Conservation (phyloP, 2,329 filamentous ascomycete genomes). For the Trichoderma sp. region DNA sequence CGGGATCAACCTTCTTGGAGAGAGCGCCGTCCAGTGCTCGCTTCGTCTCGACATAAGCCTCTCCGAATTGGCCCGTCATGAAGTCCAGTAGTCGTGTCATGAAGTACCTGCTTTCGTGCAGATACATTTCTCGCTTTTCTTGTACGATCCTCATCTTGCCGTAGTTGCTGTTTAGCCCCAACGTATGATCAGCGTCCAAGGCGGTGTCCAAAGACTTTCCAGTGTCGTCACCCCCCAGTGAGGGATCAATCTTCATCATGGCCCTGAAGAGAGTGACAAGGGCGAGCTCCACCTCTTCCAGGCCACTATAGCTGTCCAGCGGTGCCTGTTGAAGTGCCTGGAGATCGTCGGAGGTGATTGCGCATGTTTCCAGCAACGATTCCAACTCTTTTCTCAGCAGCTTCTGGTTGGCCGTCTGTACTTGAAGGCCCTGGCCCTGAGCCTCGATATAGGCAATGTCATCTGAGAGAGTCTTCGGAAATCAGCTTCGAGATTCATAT, state of each 20-base stretch:
- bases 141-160: slow-evolving; percentile 92
- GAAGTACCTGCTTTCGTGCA: slow-evolving; percentile 73
- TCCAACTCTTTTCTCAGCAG: slow-evolving; percentile 87
- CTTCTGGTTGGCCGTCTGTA: slow-evolving; percentile 96
- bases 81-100: slow-evolving; percentile 78
- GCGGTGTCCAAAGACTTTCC: slow-evolving; percentile 54
- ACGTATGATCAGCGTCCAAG: slow-evolving; percentile 46
- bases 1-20: slow-evolving; percentile 68
- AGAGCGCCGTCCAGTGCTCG: slow-evolving; percentile 63
- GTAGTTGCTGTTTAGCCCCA: slow-evolving; percentile 69
- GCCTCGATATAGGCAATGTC: slow-evolving; percentile 98
- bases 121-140: slow-evolving; percentile 91
- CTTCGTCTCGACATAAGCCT: slow-evolving; percentile 70
- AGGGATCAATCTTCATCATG: slow-evolving; percentile 89
- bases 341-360: slow-evolving; percentile 76
- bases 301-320: slow-evolving; percentile 68
- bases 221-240: slow-evolving; percentile 59
- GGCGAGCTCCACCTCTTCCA: slow-evolving; percentile 76
- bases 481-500: not conserved
- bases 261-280: slow-evolving; percentile 86
- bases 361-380: slow-evolving; percentile 85
- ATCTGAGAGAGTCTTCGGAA: slow-evolving; percentile 77
- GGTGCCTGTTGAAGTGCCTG: slow-evolving; percentile 73
- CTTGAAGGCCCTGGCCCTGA: slow-evolving; percentile 93
- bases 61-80: slow-evolving; percentile 78